These are phyloP conservation scores for Passalora sequoiae DNA, from an alignment of 2,329 filamentous ascomycete genomes.

Conservation along the genomic window DNA sequence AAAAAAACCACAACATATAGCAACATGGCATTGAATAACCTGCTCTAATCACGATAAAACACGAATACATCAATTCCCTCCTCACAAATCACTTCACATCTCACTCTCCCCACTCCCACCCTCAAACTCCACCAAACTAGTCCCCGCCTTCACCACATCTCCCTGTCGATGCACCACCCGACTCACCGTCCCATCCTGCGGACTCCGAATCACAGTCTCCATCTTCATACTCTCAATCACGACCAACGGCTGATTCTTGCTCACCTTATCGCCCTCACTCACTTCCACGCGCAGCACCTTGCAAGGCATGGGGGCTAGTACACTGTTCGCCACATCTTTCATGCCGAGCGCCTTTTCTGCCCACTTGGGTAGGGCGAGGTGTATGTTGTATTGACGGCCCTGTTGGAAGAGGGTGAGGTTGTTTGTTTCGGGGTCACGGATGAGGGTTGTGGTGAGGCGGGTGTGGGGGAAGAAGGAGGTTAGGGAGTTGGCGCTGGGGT, in stretches of 20 bases:
- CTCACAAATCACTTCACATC: too few relatives aligned
- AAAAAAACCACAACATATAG: too few relatives aligned
- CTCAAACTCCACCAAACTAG: constrained; percentile 43
- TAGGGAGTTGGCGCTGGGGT: constrained; percentile 47
- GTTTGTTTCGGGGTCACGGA: constrained; percentile 58
- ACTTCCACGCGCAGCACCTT: constrained; percentile 92
- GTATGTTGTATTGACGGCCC: constrained; percentile 54
- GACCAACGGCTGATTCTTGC: constrained; percentile 79
- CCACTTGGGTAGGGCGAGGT: constrained; percentile 63
- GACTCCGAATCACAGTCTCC: constrained; percentile 52
- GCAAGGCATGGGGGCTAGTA: constrained; percentile 93
- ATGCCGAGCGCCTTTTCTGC: constrained; percentile 80
- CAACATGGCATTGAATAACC: too few relatives aligned
- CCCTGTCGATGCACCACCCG: constrained; percentile 48
- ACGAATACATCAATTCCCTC: too few relatives aligned
- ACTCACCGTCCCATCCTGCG: constrained; percentile 44
- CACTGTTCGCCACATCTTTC: constrained; percentile 74
- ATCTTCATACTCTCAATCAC: constrained; percentile 58
- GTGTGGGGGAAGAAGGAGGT: constrained; percentile 77
- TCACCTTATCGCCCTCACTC: constrained; percentile 70
- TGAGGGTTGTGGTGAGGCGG: constrained; percentile 71
- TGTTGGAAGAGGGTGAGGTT: constrained; percentile 66
- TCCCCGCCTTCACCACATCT: constrained; percentile 44
- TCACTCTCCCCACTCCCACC: constrained; percentile 23
- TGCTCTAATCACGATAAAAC: too few relatives aligned